These are phyloP conservation scores for Blastobotrys americana DNA, from an alignment of 805 yeast genomes.

Conservation along the genomic window DNA sequence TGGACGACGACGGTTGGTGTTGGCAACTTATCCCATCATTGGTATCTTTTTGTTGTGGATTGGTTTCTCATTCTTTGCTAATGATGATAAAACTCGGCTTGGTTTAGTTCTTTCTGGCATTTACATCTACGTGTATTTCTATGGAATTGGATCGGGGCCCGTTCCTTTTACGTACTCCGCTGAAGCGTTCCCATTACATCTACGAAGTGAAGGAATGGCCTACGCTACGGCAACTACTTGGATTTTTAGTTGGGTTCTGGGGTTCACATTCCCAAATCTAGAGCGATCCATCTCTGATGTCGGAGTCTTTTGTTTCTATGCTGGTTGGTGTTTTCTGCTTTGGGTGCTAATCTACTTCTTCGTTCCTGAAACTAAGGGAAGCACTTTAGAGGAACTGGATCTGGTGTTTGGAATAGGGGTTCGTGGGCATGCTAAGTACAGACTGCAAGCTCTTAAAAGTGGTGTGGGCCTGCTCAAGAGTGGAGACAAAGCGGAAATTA, in stretches of 20 bases:
- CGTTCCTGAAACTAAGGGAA: slow-evolving; percentile 61
- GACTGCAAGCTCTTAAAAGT: too few species aligned
- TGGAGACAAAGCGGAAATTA: too few species aligned
- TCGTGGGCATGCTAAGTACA: too few species aligned
- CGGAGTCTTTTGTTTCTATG: too few species aligned
- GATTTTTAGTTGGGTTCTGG: slow-evolving; percentile 48
- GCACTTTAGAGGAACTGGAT: slow-evolving; percentile 66
- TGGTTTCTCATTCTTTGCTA: slow-evolving; percentile 28
- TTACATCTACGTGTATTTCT: slow-evolving; percentile 55
- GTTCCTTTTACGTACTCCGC: slow-evolving; percentile 78
- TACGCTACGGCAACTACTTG: slow-evolving; percentile 55
- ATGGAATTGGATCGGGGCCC: slow-evolving; percentile 73
- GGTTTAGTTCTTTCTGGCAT: slow-evolving; percentile 63
- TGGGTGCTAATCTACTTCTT: slow-evolving; percentile 30
- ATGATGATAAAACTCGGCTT: slow-evolving; percentile 36
- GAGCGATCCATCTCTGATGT: too few species aligned
- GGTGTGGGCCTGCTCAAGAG: too few species aligned
- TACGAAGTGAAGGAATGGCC: slow-evolving; percentile 69
- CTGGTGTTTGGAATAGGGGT: slow-evolving; percentile 27
- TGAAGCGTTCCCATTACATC: slow-evolving; percentile 65
- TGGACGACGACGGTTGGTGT: slow-evolving; percentile 54
- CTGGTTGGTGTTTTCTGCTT: too few species aligned
- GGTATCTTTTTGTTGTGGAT: slow-evolving; percentile 59
- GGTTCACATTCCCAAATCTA: slow-evolving; percentile 67
- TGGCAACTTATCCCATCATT: slow-evolving; percentile 41